Conservation (phyloP, 176 grass and related monocot genomes). For the Triticum monococcum region DNA sequence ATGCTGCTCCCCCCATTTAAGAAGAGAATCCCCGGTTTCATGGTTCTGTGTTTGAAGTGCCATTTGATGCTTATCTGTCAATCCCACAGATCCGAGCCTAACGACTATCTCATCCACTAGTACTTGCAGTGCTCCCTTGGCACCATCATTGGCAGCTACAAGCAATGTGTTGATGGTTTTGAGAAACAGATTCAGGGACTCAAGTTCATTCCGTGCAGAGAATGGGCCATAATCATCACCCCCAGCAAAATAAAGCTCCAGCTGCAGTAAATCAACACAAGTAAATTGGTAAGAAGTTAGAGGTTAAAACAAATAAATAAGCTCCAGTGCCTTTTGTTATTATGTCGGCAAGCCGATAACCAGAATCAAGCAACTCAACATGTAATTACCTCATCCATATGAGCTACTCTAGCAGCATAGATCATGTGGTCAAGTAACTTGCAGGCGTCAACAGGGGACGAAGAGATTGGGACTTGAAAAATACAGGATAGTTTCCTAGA, state of each 20-base stretch:
- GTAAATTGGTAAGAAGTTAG: background rate
- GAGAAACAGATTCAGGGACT: slow-evolving; percentile 66
- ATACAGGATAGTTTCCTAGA: slow-evolving; percentile 41
- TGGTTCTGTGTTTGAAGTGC: slow-evolving; percentile 35
- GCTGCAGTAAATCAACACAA: slow-evolving; percentile 46
- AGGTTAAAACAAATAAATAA: background rate
- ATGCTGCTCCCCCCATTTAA: slow-evolving; percentile 74
- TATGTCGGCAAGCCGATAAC: background rate
- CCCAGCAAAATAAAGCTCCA: slow-evolving; percentile 85
- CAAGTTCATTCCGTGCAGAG: slow-evolving; percentile 86
- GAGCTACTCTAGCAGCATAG: slow-evolving; percentile 49
- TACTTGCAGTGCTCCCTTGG: slow-evolving; percentile 48
- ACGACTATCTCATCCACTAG: slow-evolving; percentile 39
- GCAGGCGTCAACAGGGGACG: slow-evolving; percentile 32
- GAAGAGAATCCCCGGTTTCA: slow-evolving; percentile 61
- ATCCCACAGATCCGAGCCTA: slow-evolving; percentile 48
- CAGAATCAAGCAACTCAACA: background rate
- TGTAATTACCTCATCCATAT: slow-evolving; percentile 80
- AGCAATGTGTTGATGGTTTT: slow-evolving; percentile 45
- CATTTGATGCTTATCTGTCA: slow-evolving; percentile 29
- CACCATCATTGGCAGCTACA: slow-evolving; percentile 25
- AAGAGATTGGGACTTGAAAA: slow-evolving; percentile 49
- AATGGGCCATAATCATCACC: slow-evolving; percentile 66
- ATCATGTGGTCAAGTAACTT: slow-evolving; percentile 51
- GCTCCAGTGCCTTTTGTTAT: too few relatives aligned